These are phyloP conservation scores for Pelargonium nanum DNA, from an alignment of 345 rosid species.

Conservation along the genomic window DNA sequence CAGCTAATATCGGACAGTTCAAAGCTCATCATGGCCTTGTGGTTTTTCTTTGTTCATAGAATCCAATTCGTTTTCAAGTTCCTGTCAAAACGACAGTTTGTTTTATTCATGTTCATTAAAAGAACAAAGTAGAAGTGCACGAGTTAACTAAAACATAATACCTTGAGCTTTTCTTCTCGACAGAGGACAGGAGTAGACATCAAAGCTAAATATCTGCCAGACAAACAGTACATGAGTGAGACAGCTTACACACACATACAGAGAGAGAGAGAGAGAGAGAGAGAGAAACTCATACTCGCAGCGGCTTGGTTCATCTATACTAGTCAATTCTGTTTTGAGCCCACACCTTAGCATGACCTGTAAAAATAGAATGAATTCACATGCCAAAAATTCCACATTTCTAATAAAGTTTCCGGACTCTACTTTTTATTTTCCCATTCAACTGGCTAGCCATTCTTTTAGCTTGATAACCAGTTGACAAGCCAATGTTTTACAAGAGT, in stretches of 20 bases:
- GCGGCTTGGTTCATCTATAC: conserved; percentile 93
- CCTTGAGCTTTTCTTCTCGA: conserved; percentile 65
- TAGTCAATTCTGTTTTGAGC: conserved; percentile 60
- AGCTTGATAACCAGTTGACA: too few species aligned
- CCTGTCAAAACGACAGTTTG: conserved; percentile 32
- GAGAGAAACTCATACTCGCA: conserved; percentile 61
- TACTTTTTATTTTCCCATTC: too few species aligned
- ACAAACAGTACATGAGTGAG: conserved; percentile 7
- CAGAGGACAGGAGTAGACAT: conserved; percentile 71
- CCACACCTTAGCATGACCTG: conserved; percentile 92
- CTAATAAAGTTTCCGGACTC: too few species aligned
- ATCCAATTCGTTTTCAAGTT: conserved; percentile 60
- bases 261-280: neutral
- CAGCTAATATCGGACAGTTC: neutral
- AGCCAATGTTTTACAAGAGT: too few species aligned
- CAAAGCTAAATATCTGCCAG: conserved; percentile 57
- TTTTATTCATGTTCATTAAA: conserved; percentile 3
- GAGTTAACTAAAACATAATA: conserved; percentile 16
- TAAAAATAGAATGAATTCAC: neutral
- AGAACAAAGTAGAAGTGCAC: neutral
- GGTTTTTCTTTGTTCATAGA: conserved; percentile 52
- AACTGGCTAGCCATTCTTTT: too few species aligned
- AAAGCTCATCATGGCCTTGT: conserved; percentile 68
- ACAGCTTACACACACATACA: neutral
- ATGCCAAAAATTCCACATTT: too few species aligned